Conservation (phyloP, 805 yeast species). For the Hanseniaspora pseudoguilliermondii region DNA sequence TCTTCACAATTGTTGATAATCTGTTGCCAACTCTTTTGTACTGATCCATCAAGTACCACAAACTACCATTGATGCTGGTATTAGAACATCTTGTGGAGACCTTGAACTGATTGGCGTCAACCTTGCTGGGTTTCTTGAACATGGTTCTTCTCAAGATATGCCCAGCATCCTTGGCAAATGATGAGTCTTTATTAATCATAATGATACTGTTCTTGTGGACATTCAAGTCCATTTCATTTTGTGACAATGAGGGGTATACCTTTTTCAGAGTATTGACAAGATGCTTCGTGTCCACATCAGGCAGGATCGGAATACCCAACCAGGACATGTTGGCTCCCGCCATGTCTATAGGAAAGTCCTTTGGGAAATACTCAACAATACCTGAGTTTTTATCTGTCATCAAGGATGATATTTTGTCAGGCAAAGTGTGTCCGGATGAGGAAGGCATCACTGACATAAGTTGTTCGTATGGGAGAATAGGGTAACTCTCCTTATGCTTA, state of each 20-base stretch:
- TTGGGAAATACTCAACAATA: conserved; percentile 84
- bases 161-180: background rate
- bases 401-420: conserved; percentile 64
- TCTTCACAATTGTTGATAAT: background rate
- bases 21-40: background rate
- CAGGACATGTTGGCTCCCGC: conserved; percentile 89
- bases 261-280: conserved; percentile 52
- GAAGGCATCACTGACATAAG: conserved; percentile 92
- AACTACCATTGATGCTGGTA: background rate
- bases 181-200: conserved; percentile 42
- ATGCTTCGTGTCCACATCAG: conserved; percentile 78
- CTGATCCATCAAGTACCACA: background rate
- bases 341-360: conserved; percentile 80
- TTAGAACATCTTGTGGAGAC: background rate
- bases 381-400: conserved; percentile 73
- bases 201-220: conserved; percentile 58
- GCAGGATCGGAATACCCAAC: conserved; percentile 86
- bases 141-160: background rate
- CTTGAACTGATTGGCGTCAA: background rate
- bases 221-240: conserved; percentile 58
- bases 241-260: conserved; percentile 51
- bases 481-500: conserved; percentile 53
- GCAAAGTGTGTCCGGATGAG: conserved; percentile 76
- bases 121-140: background rate
- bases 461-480: conserved; percentile 85